Conservation (phyloP, 2,329 filamentous ascomycete species). For the Colletotrichum somersetense region DNA sequence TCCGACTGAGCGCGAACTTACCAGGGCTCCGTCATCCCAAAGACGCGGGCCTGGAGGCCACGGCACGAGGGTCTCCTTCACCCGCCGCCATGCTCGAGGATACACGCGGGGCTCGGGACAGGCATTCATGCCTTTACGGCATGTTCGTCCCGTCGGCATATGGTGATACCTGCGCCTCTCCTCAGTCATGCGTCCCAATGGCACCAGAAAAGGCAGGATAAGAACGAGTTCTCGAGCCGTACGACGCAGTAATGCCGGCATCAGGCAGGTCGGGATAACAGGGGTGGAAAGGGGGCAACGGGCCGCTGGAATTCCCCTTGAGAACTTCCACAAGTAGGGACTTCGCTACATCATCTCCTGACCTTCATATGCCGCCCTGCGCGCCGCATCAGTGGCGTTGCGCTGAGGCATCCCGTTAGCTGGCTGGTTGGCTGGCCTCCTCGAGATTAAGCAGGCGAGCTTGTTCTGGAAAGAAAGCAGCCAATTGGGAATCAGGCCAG, state of each 20-base stretch:
- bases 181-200: not conserved
- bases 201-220: no score
- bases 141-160: not conserved
- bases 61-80: not conserved
- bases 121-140: not conserved
- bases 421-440: not conserved
- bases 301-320: not conserved
- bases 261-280: not conserved
- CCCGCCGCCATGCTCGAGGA: not conserved
- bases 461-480: not conserved
- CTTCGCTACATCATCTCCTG: not conserved
- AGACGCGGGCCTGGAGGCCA: not conserved
- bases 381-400: not conserved
- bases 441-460: not conserved
- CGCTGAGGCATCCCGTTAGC: not conserved
- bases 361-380: not conserved
- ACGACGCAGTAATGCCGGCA: not conserved
- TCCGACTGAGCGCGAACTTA: not conserved
- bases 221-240: not conserved
- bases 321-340: not conserved
- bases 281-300: not conserved
- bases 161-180: not conserved
- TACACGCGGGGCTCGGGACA: not conserved
- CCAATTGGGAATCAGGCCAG: not conserved
- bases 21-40: not conserved